Evolutionary conservation across 345 rosid species (phyloP).

Genomic region (Anacardium occidentale): DNA sequence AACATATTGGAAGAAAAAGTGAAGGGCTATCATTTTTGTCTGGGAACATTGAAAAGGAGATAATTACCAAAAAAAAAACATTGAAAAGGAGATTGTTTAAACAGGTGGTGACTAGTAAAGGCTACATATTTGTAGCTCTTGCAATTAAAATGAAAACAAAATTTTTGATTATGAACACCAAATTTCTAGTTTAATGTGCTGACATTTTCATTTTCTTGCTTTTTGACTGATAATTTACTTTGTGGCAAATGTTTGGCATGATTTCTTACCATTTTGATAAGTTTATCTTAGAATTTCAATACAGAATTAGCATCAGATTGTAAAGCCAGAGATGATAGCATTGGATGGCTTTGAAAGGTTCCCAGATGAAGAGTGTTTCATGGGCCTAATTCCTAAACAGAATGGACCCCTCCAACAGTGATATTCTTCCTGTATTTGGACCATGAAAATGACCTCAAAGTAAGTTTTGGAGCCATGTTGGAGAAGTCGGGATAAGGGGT

Average conservation of each 20-base stretch:
- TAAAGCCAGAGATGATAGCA: background rate
- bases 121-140: conserved; percentile 9
- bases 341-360: background rate
- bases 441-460: conserved; percentile 14
- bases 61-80: too few relatives aligned
- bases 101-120: background rate
- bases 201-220: background rate
- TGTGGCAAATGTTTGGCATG: background rate
- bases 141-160: background rate
- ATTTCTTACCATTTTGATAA: background rate
- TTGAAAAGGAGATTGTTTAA: background rate
- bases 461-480: background rate
- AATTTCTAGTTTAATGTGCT: background rate
- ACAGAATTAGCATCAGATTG: background rate
- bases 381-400: conserved; percentile 1
- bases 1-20: background rate
- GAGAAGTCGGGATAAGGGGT: conserved; percentile 18
- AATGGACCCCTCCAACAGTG: conserved; percentile 14
- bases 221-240: background rate
- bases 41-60: background rate
- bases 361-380: background rate
- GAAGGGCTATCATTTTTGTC: background rate
- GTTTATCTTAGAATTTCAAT: background rate
- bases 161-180: background rate
- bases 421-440: conserved; percentile 7